These are phyloP conservation scores for Ramichloridium luteum DNA, from an alignment of 2,329 filamentous ascomycete genomes.

Conservation along the genomic window DNA sequence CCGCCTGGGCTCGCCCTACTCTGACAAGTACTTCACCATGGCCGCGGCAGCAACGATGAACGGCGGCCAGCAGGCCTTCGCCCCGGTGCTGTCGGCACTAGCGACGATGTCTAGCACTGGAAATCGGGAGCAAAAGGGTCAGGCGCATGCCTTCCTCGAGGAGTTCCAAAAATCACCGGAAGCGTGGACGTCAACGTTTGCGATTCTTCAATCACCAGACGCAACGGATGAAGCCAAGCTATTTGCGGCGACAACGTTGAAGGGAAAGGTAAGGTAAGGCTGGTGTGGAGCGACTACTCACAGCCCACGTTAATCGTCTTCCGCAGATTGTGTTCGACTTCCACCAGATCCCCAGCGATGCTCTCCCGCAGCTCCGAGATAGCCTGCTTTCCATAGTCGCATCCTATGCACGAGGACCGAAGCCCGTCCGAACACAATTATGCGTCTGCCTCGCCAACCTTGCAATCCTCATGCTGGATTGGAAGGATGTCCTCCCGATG, in stretches of 20 bases:
- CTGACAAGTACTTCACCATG: slow-evolving; percentile 20
- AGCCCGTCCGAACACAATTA: slow-evolving; percentile 68
- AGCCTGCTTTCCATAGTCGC: slow-evolving; percentile 74
- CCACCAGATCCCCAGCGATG: slow-evolving; percentile 66
- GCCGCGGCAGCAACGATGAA: slow-evolving; percentile 30
- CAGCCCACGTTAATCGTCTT: slow-evolving; percentile 1
- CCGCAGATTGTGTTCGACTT: slow-evolving; percentile 89
- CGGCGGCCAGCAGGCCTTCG: slow-evolving; percentile 57
- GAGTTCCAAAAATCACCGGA: slow-evolving; percentile 95
- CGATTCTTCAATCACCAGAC: slow-evolving; percentile 65
- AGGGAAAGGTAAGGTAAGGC: slow-evolving; percentile 67
- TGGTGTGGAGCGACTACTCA: neutral
- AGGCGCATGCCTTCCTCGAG: slow-evolving; percentile 83
- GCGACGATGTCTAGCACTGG: slow-evolving; percentile 79
- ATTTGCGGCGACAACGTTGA: slow-evolving; percentile 91
- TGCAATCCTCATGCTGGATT: slow-evolving; percentile 89
- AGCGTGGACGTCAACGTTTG: slow-evolving; percentile 81
- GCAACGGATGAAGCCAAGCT: slow-evolving; percentile 76
- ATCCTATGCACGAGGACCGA: slow-evolving; percentile 68
- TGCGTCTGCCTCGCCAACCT: slow-evolving; percentile 90
- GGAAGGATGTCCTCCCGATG: slow-evolving; percentile 81
- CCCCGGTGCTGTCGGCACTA: slow-evolving; percentile 77
- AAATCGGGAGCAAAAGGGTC: slow-evolving; percentile 70
- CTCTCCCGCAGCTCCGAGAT: slow-evolving; percentile 65
- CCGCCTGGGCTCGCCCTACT: no score